Evolutionary conservation across 768 basidiomycete genomes (phyloP).

Genomic region (Boletus coccyginus): DNA sequence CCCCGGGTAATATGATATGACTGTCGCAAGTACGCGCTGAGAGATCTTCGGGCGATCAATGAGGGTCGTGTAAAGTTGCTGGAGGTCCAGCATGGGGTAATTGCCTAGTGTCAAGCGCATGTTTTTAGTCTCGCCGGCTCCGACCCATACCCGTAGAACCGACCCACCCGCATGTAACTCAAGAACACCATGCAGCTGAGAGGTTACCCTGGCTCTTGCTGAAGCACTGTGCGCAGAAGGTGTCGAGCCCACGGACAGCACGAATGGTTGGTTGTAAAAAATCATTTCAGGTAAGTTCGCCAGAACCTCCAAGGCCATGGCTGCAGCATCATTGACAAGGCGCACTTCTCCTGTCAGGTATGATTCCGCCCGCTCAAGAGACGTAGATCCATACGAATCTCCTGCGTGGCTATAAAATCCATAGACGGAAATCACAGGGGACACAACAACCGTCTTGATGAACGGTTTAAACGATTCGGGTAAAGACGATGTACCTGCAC

Average conservation of each 20-base stretch:
- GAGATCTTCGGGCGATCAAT: slow-evolving; percentile 56
- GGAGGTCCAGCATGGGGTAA: slow-evolving; percentile 81
- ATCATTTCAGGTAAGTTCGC: slow-evolving; percentile 32
- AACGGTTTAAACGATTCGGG: slow-evolving; percentile 56
- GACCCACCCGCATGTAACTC: slow-evolving; percentile 73
- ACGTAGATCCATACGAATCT: slow-evolving; percentile 73
- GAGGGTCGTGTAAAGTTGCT: slow-evolving; percentile 75
- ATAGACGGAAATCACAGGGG: slow-evolving; percentile 58
- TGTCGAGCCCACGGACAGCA: slow-evolving; percentile 83
- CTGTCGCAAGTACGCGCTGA: slow-evolving; percentile 65
- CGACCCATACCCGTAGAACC: neutral
- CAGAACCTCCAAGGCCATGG: slow-evolving; percentile 48
- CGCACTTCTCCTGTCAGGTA: slow-evolving; percentile 70
- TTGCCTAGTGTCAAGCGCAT: slow-evolving; percentile 47
- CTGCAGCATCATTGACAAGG: slow-evolving; percentile 65
- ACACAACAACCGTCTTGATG: slow-evolving; percentile 49
- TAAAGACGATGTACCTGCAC: slow-evolving; percentile 62
- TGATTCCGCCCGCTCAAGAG: slow-evolving; percentile 57
- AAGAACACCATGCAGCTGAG: slow-evolving; percentile 54
- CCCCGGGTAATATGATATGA: slow-evolving; percentile 78
- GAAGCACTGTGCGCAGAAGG: slow-evolving; percentile 82
- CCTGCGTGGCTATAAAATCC: slow-evolving; percentile 86
- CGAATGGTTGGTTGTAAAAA: slow-evolving; percentile 48
- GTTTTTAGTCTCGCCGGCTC: neutral
- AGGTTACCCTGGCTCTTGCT: slow-evolving; percentile 44